Evolutionary conservation across 208 protist species (phyloP).

Genomic region (Tritrichomonas musculus): DNA sequence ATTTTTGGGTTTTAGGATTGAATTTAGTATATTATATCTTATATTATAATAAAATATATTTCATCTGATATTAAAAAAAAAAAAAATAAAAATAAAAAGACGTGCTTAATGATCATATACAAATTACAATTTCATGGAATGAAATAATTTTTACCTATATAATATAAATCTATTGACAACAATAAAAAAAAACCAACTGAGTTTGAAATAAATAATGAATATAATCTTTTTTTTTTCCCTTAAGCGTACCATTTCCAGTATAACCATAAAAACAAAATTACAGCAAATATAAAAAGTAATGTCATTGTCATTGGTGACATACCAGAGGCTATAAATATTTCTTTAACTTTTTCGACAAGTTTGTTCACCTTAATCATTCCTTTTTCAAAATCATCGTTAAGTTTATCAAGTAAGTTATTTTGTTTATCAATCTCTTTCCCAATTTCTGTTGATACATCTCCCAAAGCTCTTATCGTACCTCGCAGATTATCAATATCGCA

Average conservation of each 20-base stretch:
- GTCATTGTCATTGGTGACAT: neutral
- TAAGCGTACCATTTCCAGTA: slow-evolving; percentile 2
- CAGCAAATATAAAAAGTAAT: neutral
- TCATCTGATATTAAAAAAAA: too few species aligned
- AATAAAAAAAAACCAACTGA: too few species aligned
- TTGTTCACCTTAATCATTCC: neutral
- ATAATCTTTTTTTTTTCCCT: too few species aligned
- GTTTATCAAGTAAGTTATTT: neutral
- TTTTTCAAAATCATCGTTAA: neutral
- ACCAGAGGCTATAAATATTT: neutral
- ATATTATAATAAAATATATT: too few species aligned
- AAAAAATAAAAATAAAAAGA: too few species aligned
- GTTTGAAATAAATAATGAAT: too few species aligned
- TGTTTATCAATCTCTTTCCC: neutral
- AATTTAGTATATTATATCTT: too few species aligned
- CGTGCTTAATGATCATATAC: too few species aligned
- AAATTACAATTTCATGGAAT: too few species aligned
- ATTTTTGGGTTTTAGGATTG: too few species aligned
- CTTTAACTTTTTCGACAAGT: neutral
- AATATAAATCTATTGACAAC: too few species aligned
- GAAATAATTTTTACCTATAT: too few species aligned
- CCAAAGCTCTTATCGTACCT: neutral
- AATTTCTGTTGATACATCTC: neutral
- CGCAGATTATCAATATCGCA: neutral
- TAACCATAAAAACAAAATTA: neutral